These are phyloP conservation scores for Boletus bicolor DNA, from an alignment of 768 basidiomycete genomes.

Conservation along the genomic window DNA sequence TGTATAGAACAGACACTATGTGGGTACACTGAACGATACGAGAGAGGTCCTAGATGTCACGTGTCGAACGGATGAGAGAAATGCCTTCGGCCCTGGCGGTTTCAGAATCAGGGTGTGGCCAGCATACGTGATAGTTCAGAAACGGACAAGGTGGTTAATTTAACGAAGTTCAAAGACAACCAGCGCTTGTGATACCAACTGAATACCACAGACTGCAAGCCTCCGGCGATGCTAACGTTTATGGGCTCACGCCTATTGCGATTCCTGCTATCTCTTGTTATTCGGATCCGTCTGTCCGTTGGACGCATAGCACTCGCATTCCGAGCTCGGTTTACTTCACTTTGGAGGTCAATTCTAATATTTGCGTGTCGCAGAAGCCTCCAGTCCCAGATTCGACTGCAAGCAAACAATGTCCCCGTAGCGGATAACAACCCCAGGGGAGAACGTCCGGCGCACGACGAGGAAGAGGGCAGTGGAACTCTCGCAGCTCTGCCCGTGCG, in stretches of 20 bases:
- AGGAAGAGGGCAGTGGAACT: neutral
- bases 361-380: neutral
- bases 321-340: neutral
- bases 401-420: neutral
- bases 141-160: neutral
- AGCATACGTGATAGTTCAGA: neutral
- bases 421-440: too few relatives aligned
- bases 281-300: neutral
- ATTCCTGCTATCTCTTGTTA: constrained; percentile 6
- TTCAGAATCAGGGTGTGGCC: neutral
- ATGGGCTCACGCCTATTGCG: neutral
- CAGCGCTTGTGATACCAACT: neutral
- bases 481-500: constrained; percentile 1
- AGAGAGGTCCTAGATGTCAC: too few relatives aligned
- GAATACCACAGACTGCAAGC: neutral
- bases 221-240: neutral
- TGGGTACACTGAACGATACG: too few relatives aligned
- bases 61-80: too few relatives aligned
- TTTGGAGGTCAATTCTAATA: constrained; percentile 5
- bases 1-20: too few relatives aligned
- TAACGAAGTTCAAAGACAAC: neutral
- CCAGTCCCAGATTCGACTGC: neutral
- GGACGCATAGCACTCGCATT: constrained; percentile 1
- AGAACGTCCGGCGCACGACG: neutral
- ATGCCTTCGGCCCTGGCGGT: too few relatives aligned